Conservation (phyloP, 1,284 basidiomycete species). For the Anthracocystis walkeri region DNA sequence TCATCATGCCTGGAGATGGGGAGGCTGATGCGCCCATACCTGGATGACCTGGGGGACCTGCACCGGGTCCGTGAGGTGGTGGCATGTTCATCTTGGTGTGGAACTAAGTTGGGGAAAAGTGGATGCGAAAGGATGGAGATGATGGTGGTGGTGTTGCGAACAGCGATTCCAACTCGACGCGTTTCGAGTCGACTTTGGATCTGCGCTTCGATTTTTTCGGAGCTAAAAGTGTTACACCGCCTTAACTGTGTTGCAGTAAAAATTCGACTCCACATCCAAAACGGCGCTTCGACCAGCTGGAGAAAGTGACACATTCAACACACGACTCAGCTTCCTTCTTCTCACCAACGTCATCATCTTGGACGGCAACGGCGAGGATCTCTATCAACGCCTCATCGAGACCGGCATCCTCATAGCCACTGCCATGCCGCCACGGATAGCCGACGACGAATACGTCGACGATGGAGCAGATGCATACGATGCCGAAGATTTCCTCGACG, state of each 20-base stretch:
- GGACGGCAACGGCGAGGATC: neutral
- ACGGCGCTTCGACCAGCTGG: conserved; percentile 7
- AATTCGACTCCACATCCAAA: conserved; percentile 21
- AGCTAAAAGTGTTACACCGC: conserved; percentile 9
- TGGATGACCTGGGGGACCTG: conserved; percentile 35
- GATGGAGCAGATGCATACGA: conserved; percentile 46
- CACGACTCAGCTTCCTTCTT: conserved; percentile 1
- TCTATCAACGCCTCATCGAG: too few species aligned
- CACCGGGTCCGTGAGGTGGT: conserved; percentile 41
- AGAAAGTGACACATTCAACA: conserved; percentile 7
- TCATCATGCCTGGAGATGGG: conserved; percentile 43
- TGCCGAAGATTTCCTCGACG: conserved; percentile 52
- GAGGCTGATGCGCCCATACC: conserved; percentile 26
- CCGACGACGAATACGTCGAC: conserved; percentile 49
- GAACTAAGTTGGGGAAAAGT: neutral
- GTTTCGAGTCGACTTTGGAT: conserved; percentile 1
- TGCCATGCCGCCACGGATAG: conserved; percentile 40
- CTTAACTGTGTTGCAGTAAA: neutral
- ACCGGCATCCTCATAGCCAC: too few species aligned
- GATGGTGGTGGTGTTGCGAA: conserved; percentile 11
- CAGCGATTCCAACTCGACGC: conserved; percentile 7
- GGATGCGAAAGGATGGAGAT: neutral
- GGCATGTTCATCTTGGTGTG: conserved; percentile 45
- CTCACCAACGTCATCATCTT: neutral
- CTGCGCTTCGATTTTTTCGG: conserved; percentile 1